Conservation (phyloP, 169 alveolate genomes). For the Amoebophrya sp. region DNA sequence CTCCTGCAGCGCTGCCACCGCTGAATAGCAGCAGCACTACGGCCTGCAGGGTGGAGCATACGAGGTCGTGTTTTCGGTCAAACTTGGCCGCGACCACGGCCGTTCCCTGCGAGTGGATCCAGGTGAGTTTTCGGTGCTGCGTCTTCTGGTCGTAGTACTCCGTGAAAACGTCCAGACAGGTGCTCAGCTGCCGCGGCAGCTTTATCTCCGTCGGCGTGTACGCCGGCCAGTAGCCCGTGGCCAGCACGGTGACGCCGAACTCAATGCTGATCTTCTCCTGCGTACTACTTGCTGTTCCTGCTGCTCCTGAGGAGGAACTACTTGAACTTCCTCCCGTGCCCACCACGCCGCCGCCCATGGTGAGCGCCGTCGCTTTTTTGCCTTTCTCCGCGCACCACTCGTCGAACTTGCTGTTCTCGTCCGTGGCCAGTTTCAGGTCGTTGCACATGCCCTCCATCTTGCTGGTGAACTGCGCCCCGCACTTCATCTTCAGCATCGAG, state of each 20-base stretch:
- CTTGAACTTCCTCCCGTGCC: neutral
- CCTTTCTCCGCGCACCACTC: neutral
- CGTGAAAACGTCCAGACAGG: slow-evolving; percentile 40
- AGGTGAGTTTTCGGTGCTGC: slow-evolving; percentile 56
- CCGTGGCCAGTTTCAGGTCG: slow-evolving; percentile 46
- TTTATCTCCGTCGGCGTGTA: slow-evolving; percentile 29
- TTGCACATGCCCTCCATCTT: slow-evolving; percentile 70
- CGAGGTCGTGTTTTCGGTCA: slow-evolving; percentile 15
- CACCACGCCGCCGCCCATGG: neutral
- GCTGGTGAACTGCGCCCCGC: slow-evolving; percentile 70
- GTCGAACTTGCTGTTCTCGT: slow-evolving; percentile 29
- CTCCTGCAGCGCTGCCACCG: too few relatives aligned
- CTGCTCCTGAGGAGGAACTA: neutral
- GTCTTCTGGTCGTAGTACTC: slow-evolving; percentile 43
- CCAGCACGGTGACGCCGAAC: slow-evolving; percentile 52
- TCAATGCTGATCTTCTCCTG: slow-evolving; percentile 34
- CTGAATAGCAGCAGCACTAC: neutral
- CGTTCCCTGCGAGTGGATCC: slow-evolving; percentile 60
- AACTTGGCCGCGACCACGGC: slow-evolving; percentile 10
- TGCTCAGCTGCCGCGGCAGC: slow-evolving; percentile 38
- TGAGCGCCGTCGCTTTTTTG: too few relatives aligned
- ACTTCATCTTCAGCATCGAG: slow-evolving; percentile 53
- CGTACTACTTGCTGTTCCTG: too few relatives aligned
- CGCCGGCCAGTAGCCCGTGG: slow-evolving; percentile 70
- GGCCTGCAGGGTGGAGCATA: slow-evolving; percentile 23